A percentile compares a stretch with the other conserved stretches of the same genome.
Evolutionary conservation across 2,329 filamentous ascomycete genomes (phyloP).

Genomic region (Penicillium brevicompactum): DNA sequence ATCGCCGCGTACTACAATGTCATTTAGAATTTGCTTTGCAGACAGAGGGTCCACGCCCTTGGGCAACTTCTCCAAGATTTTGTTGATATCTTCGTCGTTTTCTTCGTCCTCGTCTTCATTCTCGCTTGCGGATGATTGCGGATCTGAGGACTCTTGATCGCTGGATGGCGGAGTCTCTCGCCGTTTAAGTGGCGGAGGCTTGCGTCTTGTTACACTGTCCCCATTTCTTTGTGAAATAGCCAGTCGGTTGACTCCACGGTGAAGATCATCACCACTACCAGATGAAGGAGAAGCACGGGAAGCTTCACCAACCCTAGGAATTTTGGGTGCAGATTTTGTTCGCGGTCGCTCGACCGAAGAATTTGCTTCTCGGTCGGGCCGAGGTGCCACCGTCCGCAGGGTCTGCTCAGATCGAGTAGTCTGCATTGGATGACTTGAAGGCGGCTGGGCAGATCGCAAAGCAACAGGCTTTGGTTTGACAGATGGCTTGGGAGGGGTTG

Average conservation of each 20-base stretch:
- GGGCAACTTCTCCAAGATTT: constrained; percentile 75
- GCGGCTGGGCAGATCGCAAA: constrained; percentile 27
- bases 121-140: constrained; percentile 50
- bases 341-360: constrained; percentile 18
- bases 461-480: constrained; percentile 43
- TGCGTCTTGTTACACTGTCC: constrained; percentile 21
- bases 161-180: constrained; percentile 50
- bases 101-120: constrained; percentile 50
- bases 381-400: constrained; percentile 18
- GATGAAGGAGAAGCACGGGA: constrained; percentile 29
- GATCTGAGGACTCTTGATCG: constrained; percentile 46
- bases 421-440: constrained; percentile 16
- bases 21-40: constrained; percentile 90
- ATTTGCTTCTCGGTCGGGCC: constrained; percentile 13
- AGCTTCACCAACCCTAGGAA: constrained; percentile 4
- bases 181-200: constrained; percentile 40
- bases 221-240: constrained; percentile 23
- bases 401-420: constrained; percentile 28
- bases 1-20: constrained; percentile 92
- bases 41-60: constrained; percentile 78
- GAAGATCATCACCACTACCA: constrained; percentile 38
- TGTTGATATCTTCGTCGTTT: constrained; percentile 61
- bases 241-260: constrained; percentile 27
- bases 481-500: constrained; percentile 30
- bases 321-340: constrained; percentile 24